Evolutionary conservation across 2,329 filamentous ascomycete species (phyloP).

Genomic region (Arthrinium puccinioides): DNA sequence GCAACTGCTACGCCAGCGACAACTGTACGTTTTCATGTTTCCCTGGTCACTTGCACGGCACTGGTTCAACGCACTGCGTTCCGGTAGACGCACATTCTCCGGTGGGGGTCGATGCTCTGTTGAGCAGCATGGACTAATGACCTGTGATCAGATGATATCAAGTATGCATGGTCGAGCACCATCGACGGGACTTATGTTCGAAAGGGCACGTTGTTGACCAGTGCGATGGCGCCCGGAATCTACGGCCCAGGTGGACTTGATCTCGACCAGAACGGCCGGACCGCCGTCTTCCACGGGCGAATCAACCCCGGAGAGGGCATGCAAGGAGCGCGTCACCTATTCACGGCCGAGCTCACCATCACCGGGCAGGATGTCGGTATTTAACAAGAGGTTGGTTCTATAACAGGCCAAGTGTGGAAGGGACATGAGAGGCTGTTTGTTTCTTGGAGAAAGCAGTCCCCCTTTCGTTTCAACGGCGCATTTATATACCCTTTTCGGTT

Average conservation of each 20-base stretch:
- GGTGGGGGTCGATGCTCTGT: no score
- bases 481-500: no score
- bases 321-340: conserved; percentile 14
- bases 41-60: no score
- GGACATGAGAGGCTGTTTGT: no score
- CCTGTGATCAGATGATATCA: conserved; percentile 16
- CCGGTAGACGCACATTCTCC: no score
- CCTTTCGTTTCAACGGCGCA: no score
- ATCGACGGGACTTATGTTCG: conserved; percentile 20
- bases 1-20: conserved; percentile 23
- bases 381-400: neutral
- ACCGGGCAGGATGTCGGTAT: conserved; percentile 7
- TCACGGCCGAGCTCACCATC: conserved; percentile 16
- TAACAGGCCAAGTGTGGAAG: neutral
- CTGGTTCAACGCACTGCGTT: no score
- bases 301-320: conserved; percentile 10
- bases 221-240: conserved; percentile 18
- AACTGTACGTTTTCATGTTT: conserved; percentile 10
- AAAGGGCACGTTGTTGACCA: conserved; percentile 20
- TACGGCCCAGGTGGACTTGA: conserved; percentile 22
- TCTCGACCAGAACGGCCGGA: conserved; percentile 20
- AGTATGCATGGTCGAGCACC: conserved; percentile 22
- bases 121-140: no score
- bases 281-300: conserved; percentile 21
- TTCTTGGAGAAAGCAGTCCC: no score